A percentile compares a stretch with the other conserved stretches of the same genome.
These are phyloP conservation scores for Elsinoe australis DNA, from an alignment of 2,329 filamentous ascomycete species.

Conservation along the genomic window DNA sequence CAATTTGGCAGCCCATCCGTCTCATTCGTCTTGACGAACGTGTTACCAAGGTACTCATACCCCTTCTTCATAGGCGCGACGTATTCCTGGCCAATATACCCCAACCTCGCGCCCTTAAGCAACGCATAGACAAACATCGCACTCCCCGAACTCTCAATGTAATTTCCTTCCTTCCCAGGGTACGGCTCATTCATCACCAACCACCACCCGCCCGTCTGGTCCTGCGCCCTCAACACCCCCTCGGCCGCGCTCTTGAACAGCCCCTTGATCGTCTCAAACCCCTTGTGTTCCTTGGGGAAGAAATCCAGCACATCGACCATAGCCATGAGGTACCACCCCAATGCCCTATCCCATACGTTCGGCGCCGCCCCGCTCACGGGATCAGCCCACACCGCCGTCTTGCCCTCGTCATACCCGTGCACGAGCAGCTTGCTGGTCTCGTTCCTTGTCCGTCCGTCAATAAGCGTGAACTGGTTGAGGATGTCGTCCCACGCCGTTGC, in stretches of 20 bases:
- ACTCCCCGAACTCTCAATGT: constrained; percentile 52
- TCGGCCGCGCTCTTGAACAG: constrained; percentile 35
- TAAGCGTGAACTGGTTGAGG: constrained; percentile 24
- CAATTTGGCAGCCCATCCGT: constrained; percentile 43
- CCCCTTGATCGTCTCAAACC: constrained; percentile 18
- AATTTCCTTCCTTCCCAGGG: constrained; percentile 45
- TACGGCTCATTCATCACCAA: constrained; percentile 44
- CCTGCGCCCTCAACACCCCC: constrained; percentile 35
- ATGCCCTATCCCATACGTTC: constrained; percentile 46
- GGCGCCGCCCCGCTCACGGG: constrained; percentile 44
- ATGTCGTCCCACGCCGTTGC: constrained; percentile 19
- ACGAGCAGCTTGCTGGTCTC: constrained; percentile 42
- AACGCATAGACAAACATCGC: constrained; percentile 52
- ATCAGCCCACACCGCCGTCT: constrained; percentile 47
- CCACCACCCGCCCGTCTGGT: constrained; percentile 49
- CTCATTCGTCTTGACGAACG: constrained; percentile 41
- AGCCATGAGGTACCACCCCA: constrained; percentile 50
- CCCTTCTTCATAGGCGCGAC: constrained; percentile 36
- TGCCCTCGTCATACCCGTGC: constrained; percentile 49
- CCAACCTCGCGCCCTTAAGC: constrained; percentile 40
- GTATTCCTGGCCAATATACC: constrained; percentile 31
- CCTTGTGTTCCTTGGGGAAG: constrained; percentile 26
- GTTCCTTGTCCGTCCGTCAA: constrained; percentile 28
- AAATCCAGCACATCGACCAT: constrained; percentile 44
- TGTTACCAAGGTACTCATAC: constrained; percentile 39